Percentiles rank a stretch among this genome's conserved stretches.
phyloP scores from a whole-genome alignment of 805 yeast genomes.

The Kuraishia capsulata region DNA sequence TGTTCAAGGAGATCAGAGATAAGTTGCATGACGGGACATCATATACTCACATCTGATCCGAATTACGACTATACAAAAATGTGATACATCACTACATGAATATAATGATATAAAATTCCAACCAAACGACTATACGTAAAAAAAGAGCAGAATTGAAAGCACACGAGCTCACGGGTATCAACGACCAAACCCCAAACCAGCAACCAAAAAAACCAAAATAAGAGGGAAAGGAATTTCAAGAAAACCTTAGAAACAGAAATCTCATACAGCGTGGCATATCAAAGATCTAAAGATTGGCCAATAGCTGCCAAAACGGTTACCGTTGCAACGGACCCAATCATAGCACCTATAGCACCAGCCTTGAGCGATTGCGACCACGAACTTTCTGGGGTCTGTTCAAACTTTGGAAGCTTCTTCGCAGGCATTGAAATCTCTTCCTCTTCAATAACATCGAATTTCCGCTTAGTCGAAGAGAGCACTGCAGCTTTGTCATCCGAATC shows the following conservation, averaged over 20 bases:
- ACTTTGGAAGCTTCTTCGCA: background rate
- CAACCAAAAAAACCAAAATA: background rate
- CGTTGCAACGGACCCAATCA: constrained; percentile 12
- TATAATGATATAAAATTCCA: no score
- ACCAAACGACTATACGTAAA: no score
- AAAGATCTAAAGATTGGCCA: background rate
- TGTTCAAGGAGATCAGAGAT: no score
- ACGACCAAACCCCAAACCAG: background rate
- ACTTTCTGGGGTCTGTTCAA: background rate
- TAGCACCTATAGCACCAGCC: constrained; percentile 1
- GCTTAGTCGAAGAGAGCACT: background rate
- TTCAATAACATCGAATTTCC: background rate
- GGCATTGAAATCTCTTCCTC: background rate
- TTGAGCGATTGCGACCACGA: background rate
- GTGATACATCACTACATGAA: no score
- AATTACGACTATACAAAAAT: no score
- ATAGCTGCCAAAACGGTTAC: background rate
- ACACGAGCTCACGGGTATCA: background rate
- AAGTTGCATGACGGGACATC: no score
- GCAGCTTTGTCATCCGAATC: background rate
- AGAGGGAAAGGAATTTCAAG: background rate
- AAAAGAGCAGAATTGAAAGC: background rate
- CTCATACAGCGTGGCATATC: background rate
- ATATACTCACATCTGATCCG: no score
- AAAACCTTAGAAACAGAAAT: no score